Evolutionary conservation across 331 rosid genomes (phyloP), one percentile per base, ranked within the genome.

Genomic region (Stylosanthes scabra): DNA sequence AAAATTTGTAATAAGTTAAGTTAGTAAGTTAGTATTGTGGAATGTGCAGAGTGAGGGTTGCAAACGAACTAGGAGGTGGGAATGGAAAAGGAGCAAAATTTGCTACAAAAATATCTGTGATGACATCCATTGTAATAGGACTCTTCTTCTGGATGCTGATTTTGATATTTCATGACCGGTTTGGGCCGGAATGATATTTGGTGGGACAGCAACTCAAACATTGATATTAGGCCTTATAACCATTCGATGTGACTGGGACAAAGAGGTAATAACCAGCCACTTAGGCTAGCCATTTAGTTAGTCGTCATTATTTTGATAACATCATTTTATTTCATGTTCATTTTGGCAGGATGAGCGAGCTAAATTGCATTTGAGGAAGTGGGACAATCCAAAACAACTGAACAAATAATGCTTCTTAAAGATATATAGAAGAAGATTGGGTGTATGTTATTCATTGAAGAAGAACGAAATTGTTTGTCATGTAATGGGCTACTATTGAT

Each of bases 31-130:
- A n/a, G n/a, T n/a, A 49, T 13, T 4, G 39, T 49, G 25, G 7
- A 68, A 70, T 57, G 0, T 73, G 46, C 83, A 93, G 98, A 79
- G 97, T 89, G 50, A 82, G 98, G 51, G 98, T 93, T 3, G 93
- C 98, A 29, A 91, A 93, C 31, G 98, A 93, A 74, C 94, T 93
- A 2, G 98, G 98, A 75, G 96, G 94, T 13, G 90, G 98, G 25
- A 89, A 91, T 11, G 96, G 92, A 1, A 89, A 79, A 83, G 96
- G 88, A 57, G 98, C 98, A 7, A 86, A 85, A 57, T 91, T 91
- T 72, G 98, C 98, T 0, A 91, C 96, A 0, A 45, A 0, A 1
- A 90, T 93, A 2, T 72, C 97, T 7, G 96, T 93, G n/a, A 15
- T 57, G 14, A 88, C 90, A 3, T 93, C 98, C 0, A 0, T 59